Evolutionary conservation across 2,329 filamentous ascomycete genomes (phyloP), one percentile per base, ranked within the genome.

Genomic region (Xylariaceae sp.): DNA sequence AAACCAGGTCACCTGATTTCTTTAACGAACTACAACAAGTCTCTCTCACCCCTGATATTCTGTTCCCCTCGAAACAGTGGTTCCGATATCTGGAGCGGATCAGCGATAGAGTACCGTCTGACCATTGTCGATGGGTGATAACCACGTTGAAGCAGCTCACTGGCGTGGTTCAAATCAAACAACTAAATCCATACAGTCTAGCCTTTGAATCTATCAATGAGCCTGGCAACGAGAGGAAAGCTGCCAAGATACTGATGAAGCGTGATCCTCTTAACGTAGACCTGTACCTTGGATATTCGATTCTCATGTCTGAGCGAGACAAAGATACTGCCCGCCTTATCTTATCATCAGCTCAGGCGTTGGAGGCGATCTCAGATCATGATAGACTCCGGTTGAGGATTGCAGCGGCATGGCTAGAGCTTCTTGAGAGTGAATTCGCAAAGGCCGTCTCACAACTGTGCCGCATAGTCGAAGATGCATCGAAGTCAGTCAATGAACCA

Each of bases 241-340:
- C 81, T 5, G 89, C 90, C 0, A 96, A 90, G 67, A 74, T 75
- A 5, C 76, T 96, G 0, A 73, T 97, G n/a, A 93, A 89, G 69
- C 80, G 79, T 52, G 82, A 84, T 57, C 78, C 86, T 0, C 78
- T 83, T 0, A 88, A 85, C 65, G 71, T 89, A 2, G 76, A 79
- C 11, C 76, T 97, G 0, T 97, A 95, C 73, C 88, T 91, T 65
- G 84, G 86, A 0, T 96, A 93, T 68, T 90, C 88, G 0, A 74
- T 90, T 11, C 83, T 91, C 2, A 90, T 96, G 72, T 79, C 75
- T 64, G 76, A 77, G 1, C 80, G 80, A 35, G 83, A 80, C 0
- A 86, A 70, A 1, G 78, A 82, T 0, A 76, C 84, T 51, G 86
- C 88, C 3, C 75, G 79, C 18, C 85, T 83, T 55, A 85, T 94